A percentile compares a stretch with the other conserved stretches of the same genome.
Conservation (phyloP, 345 rosid species). For the Alliaria petiolata region DNA sequence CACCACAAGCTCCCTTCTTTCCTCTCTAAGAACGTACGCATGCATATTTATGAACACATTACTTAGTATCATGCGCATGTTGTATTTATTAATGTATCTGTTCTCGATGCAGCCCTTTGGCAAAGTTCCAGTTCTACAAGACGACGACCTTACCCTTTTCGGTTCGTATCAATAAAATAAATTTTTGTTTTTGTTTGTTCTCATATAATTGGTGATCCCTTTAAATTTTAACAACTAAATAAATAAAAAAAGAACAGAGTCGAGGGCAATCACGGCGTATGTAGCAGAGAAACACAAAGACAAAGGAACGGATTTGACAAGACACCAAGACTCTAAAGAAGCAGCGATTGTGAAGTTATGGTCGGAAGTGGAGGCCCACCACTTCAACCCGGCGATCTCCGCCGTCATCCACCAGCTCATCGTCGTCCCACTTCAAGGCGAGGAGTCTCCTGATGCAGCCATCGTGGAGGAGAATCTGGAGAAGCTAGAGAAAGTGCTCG, state of each 20-base stretch:
- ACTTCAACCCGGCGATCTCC: conserved; percentile 48
- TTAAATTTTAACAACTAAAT: no score
- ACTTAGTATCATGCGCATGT: background rate
- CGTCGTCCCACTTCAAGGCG: conserved; percentile 50
- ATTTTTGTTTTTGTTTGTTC: no score
- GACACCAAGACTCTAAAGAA: conserved; percentile 43
- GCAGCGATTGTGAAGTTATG: conserved; percentile 60
- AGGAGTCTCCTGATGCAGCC: conserved; percentile 40
- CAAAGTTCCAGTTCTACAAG: conserved; percentile 76
- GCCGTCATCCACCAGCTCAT: conserved; percentile 50
- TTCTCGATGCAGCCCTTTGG: conserved; percentile 71
- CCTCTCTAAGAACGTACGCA: conserved; percentile 55
- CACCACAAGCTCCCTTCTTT: conserved; percentile 63
- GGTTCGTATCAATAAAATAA: conserved; percentile 34
- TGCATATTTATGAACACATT: no score
- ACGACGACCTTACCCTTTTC: conserved; percentile 66
- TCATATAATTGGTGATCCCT: no score
- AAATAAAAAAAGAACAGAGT: conserved; percentile 40
- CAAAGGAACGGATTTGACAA: conserved; percentile 47
- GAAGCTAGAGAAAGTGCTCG: conserved; percentile 61
- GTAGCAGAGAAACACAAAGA: conserved; percentile 57
- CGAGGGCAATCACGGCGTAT: conserved; percentile 71
- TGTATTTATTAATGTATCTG: background rate
- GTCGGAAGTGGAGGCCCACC: conserved; percentile 75
- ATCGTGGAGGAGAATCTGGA: conserved; percentile 45